Base-by-base conservation (phyloP, 768 basidiomycete species). In the Leccinum broughii region DNA sequence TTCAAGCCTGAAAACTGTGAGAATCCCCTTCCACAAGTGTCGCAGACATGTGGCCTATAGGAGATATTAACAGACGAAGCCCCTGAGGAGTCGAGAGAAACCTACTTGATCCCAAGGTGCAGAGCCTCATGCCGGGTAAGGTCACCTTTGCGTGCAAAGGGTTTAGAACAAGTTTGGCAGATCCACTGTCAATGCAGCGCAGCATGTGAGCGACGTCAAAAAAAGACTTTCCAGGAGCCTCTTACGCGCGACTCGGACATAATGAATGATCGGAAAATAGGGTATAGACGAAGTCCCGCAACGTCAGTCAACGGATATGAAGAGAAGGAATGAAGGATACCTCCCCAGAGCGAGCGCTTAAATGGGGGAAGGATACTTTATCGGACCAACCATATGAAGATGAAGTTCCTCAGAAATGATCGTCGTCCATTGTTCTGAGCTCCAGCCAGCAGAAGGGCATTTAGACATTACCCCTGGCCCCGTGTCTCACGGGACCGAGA, bases 1-100 rank as follows among this genome's bases (percentile, higher is more conserved):
- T 83, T 84, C 55, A 90, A 75, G 2, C 82, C 85, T 3, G 84
- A 83, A 48, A 66, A 72, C 70, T 90, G 89, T 9, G 82, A 71
- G 67, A 91, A 91, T 1, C 66, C 64, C 67, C 82, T 87, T 5
- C 71, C 71, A 65, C 89, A 91, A 6, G 70, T 66, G 44, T 68
- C 61, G 67, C 89, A 90, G 3, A 67, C 57, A 61, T 84, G 76
- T 6, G 81, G 82, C 55, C 89, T 89, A 54, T 22, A 53, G 28
- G n/a, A 24, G 9, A 44, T 14, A 26, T 67, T 26, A 54, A 50
- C 49, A n/a, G 30, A 30, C 57, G 14, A 17, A 13, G 15, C 26
- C 10, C 9, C 20, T 22, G 10, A 51, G 10, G 10, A 48, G 10
- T 26, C n/a, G 49, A 32, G 48, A 35, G 37, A 51, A 34, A 63